Evolutionary conservation across 2,329 filamentous ascomycete species (phyloP), one percentile per base, ranked within the genome.

Genomic region (Claviceps monticola): DNA sequence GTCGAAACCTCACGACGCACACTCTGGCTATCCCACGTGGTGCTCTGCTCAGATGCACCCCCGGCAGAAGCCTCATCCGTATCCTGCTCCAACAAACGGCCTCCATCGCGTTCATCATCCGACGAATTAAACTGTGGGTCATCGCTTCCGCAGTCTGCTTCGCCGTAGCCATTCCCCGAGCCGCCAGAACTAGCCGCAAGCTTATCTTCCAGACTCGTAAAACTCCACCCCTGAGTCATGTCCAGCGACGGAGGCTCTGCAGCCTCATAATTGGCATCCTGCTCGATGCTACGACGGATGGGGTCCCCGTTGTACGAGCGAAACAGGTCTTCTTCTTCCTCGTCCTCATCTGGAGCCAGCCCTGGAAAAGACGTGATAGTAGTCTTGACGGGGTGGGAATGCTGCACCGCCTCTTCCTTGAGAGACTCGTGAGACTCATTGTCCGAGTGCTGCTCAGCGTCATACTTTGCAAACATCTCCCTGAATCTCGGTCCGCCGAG

Each of bases 401-500:
- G 76, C 11, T 14, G 29, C 26, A 36, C 42, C 17, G 39, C 19
- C 74, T 69, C 76, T 71, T 79, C 88, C 84, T 94, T 87, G 84
- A 88, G 87, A 83, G 71, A 67, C 43, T 71, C 70, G 8, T 61
- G 62, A 46, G 62, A 59, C 48, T 79, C 77, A 53, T 74, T 73
- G 50, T 66, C 63, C 6, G 56, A 55, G 21, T 62, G 64, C 7
- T 29, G 29, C 55, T 76, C 71, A 48, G 76, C 75, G 56, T 76
- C 74, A 61, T 78, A 86, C 51, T 76, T 73, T 50, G 82, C 77
- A 51, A 87, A 73, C 48, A 95, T 81, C 57, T 83, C 73, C 58
- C 83, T 78, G 54, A 96, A 83, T 49, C 78, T 78, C 45, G 83
- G 76, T 26, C 90, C 90, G 53, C 93, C 93, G 57, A 98, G 80